Conservation (phyloP, 352 stramenopile genomes). For the Pythium phragmiticola region DNA sequence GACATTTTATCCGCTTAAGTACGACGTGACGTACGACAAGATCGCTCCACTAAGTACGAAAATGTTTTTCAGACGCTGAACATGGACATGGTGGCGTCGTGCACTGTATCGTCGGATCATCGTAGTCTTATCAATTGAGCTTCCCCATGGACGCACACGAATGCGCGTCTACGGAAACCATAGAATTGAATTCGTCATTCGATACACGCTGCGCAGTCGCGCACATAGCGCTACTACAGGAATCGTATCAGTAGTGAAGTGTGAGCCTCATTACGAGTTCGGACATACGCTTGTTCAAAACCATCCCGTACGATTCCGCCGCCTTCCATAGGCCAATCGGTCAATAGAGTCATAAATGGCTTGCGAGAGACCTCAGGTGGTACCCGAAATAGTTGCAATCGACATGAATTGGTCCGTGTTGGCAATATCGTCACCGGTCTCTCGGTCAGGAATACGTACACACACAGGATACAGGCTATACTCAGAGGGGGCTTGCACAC, state of each 20-base stretch:
- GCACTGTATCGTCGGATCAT: slow-evolving; percentile 73
- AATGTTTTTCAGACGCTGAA: not conserved
- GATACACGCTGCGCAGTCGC: slow-evolving; percentile 26
- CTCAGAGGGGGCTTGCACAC: no score
- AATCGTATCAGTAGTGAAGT: slow-evolving; percentile 34
- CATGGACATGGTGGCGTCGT: slow-evolving; percentile 3
- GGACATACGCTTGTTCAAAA: slow-evolving; percentile 88
- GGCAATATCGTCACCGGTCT: slow-evolving; percentile 75
- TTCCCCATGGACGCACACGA: slow-evolving; percentile 44
- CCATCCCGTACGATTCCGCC: slow-evolving; percentile 50
- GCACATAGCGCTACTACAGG: not conserved
- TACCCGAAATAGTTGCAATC: slow-evolving; percentile 91
- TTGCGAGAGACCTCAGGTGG: slow-evolving; percentile 74
- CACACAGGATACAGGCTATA: not conserved
- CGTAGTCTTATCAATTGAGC: slow-evolving; percentile 78
- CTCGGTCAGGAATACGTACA: not conserved
- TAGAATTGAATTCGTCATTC: slow-evolving; percentile 71
- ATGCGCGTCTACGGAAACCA: slow-evolving; percentile 36
- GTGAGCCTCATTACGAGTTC: slow-evolving; percentile 70
- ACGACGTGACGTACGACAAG: not conserved
- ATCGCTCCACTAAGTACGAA: slow-evolving; percentile 26
- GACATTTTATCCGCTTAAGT: not conserved
- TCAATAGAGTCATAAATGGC: not conserved
- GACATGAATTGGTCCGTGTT: slow-evolving; percentile 88
- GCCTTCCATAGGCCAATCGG: not conserved